Evolutionary conservation across 1,139 yeast genomes (phyloP).

Genomic region (Debaryomycetaceae sp.): DNA sequence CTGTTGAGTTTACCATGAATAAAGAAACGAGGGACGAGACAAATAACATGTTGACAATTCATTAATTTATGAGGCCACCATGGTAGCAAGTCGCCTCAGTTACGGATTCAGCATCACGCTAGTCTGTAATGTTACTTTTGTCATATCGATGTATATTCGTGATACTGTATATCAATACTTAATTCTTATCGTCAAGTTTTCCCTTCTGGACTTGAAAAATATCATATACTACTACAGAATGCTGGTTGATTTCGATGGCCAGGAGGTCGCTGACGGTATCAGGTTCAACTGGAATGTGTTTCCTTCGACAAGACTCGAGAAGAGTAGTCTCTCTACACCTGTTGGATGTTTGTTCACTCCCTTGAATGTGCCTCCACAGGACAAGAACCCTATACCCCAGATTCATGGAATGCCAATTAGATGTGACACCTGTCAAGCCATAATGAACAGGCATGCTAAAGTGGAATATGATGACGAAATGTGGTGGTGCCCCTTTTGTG

Average conservation of each 20-base stretch:
- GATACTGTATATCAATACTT: neutral
- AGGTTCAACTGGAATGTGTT: slow-evolving; percentile 58
- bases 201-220: neutral
- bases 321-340: slow-evolving; percentile 30
- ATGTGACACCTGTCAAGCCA: slow-evolving; percentile 27
- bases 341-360: slow-evolving; percentile 39
- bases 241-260: neutral
- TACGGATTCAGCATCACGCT: no score
- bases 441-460: slow-evolving; percentile 27
- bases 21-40: no score
- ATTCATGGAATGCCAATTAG: slow-evolving; percentile 11
- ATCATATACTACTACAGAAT: neutral
- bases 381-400: neutral
- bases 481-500: slow-evolving; percentile 45
- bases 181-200: neutral
- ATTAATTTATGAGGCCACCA: no score
- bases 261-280: slow-evolving; percentile 23
- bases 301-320: slow-evolving; percentile 39
- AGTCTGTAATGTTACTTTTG: no score
- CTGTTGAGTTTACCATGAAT: no score
- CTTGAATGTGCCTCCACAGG: slow-evolving; percentile 9
- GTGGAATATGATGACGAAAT: slow-evolving; percentile 27
- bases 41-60: no score
- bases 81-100: no score
- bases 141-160: no score